Evolutionary conservation across 139 green algal genomes (phyloP).

Genomic region (Micractinium sp.): DNA sequence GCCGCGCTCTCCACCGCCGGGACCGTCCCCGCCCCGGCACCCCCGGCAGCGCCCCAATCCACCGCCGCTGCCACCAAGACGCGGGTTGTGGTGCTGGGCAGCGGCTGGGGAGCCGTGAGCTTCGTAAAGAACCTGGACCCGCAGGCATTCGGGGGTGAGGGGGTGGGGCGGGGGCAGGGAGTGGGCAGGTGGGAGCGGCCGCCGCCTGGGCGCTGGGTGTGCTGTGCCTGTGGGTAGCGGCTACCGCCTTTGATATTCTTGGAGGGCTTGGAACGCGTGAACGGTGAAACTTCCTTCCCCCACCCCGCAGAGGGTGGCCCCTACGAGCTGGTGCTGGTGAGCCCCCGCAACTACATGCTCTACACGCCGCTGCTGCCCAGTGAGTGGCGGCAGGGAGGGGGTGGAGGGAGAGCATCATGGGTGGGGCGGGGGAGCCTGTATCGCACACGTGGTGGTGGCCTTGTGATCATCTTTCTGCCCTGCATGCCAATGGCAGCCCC

Average conservation of each 20-base stretch:
- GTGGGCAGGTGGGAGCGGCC: background rate
- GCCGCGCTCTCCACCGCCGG: no score
- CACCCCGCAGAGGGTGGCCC: background rate
- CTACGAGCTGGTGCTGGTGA: constrained; percentile 26
- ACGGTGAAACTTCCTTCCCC: background rate
- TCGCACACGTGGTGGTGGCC: no score
- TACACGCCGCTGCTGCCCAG: constrained; percentile 57
- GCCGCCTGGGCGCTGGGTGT: background rate
- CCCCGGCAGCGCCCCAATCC: background rate
- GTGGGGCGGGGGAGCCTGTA: no score
- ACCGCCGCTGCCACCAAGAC: background rate
- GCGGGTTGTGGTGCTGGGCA: constrained; percentile 88
- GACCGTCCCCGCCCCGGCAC: no score
- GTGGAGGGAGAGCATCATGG: background rate
- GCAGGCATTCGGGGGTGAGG: constrained; percentile 5
- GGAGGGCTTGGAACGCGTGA: no score
- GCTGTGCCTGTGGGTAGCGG: no score
- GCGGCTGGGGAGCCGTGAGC: constrained; percentile 86
- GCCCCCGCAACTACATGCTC: constrained; percentile 49
- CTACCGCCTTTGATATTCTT: no score
- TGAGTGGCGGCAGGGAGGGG: background rate
- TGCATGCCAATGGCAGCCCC: no score
- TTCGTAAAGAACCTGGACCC: constrained; percentile 58
- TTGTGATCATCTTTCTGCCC: no score
- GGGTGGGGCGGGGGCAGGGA: background rate